Base-by-base conservation (phyloP, 495 filamentous ascomycete genomes). In the Amorphotheca resinae region DNA sequence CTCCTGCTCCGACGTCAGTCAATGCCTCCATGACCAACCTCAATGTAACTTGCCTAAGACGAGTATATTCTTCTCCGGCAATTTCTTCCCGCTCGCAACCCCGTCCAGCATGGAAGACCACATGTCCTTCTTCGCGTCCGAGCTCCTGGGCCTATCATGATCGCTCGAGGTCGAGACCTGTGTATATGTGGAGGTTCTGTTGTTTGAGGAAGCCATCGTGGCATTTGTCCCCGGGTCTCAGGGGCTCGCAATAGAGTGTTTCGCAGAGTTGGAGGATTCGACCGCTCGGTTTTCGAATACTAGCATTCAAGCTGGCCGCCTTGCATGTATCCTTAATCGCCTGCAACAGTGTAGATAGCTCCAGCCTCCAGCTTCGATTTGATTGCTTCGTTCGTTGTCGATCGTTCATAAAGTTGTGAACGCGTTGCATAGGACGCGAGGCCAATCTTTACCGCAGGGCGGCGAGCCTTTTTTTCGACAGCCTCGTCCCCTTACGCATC, bases 41-140 rank as follows among this genome's bases (percentile, higher is more conserved):
- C 18, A 26, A 55, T 37, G 34, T 32, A 32, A 62, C 69, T 42
- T 62, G 87, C 84, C 88, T 54, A 96, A 66, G 20, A 95, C 76
- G 22, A 96, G 57, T 32, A 95, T 64, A 50, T 84, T 91, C 70
- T 95, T 96, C 63, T 95, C 87, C 28, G 87, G 87, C 45, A 96
- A 64, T 47, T 81, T 76, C 68, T 91, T 93, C 39, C 84, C 87
- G 64, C 81, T 91, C 48, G 88, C 85, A 49, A 89, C 87, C 44
- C 73, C 73, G 61, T 93, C 85, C 53, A 96, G 73, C 80, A 96
- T 83, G 37, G 84, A 85, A 41, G 77, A 88, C 89, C 89, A 96
- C 63, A 95, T 84, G 55, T 93, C 84, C 62, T 84, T 84, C 65
- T 87, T 86, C 47, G 79, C 78, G 64, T 83, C 85, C 64, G 81